These are phyloP conservation scores for Byssoonygena ceratinophila DNA, from an alignment of 2,329 filamentous ascomycete genomes.

Conservation along the genomic window DNA sequence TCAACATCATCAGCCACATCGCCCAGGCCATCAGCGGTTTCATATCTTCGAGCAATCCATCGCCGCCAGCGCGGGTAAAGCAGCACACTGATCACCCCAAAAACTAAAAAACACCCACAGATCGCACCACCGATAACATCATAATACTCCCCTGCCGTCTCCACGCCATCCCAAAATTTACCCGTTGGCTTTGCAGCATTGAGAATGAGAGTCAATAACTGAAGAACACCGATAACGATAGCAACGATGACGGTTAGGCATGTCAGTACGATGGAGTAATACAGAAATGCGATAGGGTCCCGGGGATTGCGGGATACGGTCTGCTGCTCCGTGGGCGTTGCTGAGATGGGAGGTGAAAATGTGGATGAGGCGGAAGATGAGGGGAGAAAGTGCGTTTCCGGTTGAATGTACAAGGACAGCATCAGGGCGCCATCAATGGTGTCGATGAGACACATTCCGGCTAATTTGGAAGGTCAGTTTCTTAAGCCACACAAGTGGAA, in stretches of 20 bases:
- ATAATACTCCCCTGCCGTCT: conserved; percentile 64
- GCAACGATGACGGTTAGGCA: conserved; percentile 74
- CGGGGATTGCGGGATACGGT: conserved; percentile 50
- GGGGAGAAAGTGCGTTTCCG: conserved; percentile 32
- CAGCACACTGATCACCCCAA: conserved; percentile 61
- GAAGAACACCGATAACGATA: conserved; percentile 73
- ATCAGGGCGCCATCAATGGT: conserved; percentile 88
- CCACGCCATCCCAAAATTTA: conserved; percentile 82
- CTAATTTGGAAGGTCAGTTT: conserved; percentile 32
- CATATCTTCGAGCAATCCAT: conserved; percentile 38
- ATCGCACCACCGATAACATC: conserved; percentile 80
- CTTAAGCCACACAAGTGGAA: not conserved
- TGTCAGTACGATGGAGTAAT: conserved; percentile 84
- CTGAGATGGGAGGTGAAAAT: conserved; percentile 13
- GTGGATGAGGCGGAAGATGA: conserved; percentile 14
- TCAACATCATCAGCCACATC: not conserved
- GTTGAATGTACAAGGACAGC: conserved; percentile 76
- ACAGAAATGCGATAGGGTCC: conserved; percentile 79
- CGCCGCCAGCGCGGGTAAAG: conserved; percentile 71
- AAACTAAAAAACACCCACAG: conserved; percentile 70
- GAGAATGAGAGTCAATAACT: conserved; percentile 66
- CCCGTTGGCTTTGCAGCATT: conserved; percentile 65
- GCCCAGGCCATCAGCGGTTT: not conserved
- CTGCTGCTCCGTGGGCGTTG: not conserved
- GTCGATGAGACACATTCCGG: conserved; percentile 90